Evolutionary conservation across 2,329 filamentous ascomycete species (phyloP).

Genomic region (Aspergillus cejpii): DNA sequence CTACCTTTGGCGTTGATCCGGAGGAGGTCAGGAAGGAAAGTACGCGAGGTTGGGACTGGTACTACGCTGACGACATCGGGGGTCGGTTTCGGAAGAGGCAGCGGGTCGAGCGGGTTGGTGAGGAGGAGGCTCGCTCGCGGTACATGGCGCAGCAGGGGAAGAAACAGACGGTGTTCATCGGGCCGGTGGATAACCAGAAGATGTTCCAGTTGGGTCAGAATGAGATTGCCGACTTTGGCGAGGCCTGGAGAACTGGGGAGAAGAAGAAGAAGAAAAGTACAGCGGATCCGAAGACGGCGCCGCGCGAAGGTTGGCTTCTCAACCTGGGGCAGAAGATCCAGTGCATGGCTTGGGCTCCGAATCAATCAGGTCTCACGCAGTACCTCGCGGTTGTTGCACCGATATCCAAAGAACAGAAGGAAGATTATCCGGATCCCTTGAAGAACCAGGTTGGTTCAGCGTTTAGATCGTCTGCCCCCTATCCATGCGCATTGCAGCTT

Average conservation of each 20-base stretch:
- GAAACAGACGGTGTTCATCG: slow-evolving; percentile 46
- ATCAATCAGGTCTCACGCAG: slow-evolving; percentile 43
- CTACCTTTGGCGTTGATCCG: slow-evolving; percentile 40
- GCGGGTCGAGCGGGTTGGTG: slow-evolving; percentile 28
- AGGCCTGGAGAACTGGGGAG: slow-evolving; percentile 34
- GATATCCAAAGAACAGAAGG: slow-evolving; percentile 35
- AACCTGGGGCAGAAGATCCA: slow-evolving; percentile 51
- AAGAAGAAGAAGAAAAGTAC: slow-evolving; percentile 5
- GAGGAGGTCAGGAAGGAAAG: slow-evolving; percentile 41
- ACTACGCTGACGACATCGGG: slow-evolving; percentile 39
- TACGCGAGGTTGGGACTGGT: slow-evolving; percentile 50
- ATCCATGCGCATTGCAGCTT: slow-evolving; percentile 50
- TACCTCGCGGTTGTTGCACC: slow-evolving; percentile 49
- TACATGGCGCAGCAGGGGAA: slow-evolving; percentile 38
- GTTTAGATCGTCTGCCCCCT: slow-evolving; percentile 46
- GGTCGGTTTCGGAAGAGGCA: slow-evolving; percentile 42
- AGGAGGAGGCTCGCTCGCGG: slow-evolving; percentile 29
- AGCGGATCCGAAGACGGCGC: slow-evolving; percentile 17
- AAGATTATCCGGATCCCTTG: slow-evolving; percentile 22
- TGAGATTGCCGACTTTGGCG: slow-evolving; percentile 41
- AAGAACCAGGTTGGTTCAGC: slow-evolving; percentile 40
- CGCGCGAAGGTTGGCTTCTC: slow-evolving; percentile 48
- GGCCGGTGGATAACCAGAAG: slow-evolving; percentile 42
- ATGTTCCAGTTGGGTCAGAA: slow-evolving; percentile 39
- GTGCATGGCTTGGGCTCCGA: slow-evolving; percentile 45